A percentile compares a stretch with the other conserved stretches of the same genome.
Conservation (phyloP, 306 rosid genomes). For the Carpinus fangiana region DNA sequence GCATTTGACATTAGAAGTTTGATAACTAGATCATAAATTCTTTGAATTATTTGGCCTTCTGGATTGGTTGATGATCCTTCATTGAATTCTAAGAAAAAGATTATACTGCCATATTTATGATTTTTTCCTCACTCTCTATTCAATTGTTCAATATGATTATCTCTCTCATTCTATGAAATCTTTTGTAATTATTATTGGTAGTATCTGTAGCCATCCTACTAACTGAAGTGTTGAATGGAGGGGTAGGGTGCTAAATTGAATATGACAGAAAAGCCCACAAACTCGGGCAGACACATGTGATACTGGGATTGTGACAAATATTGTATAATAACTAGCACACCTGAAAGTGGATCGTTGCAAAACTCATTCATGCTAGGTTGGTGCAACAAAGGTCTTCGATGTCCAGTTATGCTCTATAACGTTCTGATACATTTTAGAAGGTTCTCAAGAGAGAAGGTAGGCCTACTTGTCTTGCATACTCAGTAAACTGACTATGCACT, state of each 20-base stretch:
- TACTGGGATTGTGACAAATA: too few species aligned
- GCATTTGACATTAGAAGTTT: background rate
- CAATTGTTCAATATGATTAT: background rate
- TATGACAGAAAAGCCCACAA: background rate
- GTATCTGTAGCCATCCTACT: background rate
- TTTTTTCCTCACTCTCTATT: background rate
- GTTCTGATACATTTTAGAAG: too few species aligned
- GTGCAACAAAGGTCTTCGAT: background rate
- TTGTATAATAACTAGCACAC: background rate
- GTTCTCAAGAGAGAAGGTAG: too few species aligned
- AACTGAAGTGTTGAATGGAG: background rate
- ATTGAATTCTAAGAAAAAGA: too few species aligned
- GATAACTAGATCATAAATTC: background rate
- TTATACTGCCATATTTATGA: background rate
- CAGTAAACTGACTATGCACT: too few species aligned
- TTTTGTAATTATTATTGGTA: background rate
- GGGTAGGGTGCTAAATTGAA: background rate
- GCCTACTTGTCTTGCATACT: too few species aligned
- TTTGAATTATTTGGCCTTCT: background rate
- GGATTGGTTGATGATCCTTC: too few species aligned
- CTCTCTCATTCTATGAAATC: background rate
- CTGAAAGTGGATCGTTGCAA: background rate
- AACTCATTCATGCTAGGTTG: background rate
- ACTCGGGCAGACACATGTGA: background rate
- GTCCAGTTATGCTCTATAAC: too few species aligned